These are phyloP conservation scores for Malassezia nana DNA, from an alignment of 1,284 basidiomycete species.

Conservation along the genomic window DNA sequence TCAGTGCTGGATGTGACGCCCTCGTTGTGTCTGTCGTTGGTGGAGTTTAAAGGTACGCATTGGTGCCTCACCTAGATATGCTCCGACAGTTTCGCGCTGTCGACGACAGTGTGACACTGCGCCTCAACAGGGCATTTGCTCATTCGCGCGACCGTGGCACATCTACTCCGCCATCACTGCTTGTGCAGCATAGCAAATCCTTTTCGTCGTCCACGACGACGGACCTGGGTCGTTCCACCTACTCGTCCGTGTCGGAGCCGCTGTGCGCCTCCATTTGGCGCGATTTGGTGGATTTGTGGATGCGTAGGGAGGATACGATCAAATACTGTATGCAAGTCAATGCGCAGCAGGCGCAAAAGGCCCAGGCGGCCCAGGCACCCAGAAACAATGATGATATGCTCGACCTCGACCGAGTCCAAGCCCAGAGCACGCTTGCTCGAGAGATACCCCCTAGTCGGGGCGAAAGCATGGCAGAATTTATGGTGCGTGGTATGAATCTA, in stretches of 20 bases:
- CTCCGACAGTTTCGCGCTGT: slow-evolving; percentile 36
- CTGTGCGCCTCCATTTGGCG: slow-evolving; percentile 34
- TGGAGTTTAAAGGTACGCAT: slow-evolving; percentile 26
- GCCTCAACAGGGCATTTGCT: slow-evolving; percentile 33
- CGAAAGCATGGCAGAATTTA: slow-evolving; percentile 12
- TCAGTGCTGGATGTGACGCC: slow-evolving; percentile 28
- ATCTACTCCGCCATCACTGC: slow-evolving; percentile 27
- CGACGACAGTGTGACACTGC: slow-evolving; percentile 39
- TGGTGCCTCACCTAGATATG: slow-evolving; percentile 17
- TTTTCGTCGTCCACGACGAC: slow-evolving; percentile 18
- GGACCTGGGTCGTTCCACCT: slow-evolving; percentile 36
- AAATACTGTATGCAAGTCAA: slow-evolving; percentile 31
- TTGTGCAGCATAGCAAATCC: slow-evolving; percentile 16
- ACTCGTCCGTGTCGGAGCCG: slow-evolving; percentile 17
- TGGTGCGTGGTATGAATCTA: slow-evolving; percentile 17
- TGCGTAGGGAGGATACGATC: slow-evolving; percentile 34
- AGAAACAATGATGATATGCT: slow-evolving; percentile 16
- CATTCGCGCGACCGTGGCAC: slow-evolving; percentile 29
- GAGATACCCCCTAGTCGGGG: not conserved
- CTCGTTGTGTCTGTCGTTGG: slow-evolving; percentile 25
- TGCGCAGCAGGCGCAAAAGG: slow-evolving; percentile 8
- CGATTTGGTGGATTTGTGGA: slow-evolving; percentile 34
- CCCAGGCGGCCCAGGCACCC: not conserved
- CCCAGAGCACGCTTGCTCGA: not conserved
- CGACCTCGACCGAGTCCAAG: slow-evolving; percentile 23